Conservation (phyloP, 73 alveolate species). For the Blepharisma japonicum region DNA sequence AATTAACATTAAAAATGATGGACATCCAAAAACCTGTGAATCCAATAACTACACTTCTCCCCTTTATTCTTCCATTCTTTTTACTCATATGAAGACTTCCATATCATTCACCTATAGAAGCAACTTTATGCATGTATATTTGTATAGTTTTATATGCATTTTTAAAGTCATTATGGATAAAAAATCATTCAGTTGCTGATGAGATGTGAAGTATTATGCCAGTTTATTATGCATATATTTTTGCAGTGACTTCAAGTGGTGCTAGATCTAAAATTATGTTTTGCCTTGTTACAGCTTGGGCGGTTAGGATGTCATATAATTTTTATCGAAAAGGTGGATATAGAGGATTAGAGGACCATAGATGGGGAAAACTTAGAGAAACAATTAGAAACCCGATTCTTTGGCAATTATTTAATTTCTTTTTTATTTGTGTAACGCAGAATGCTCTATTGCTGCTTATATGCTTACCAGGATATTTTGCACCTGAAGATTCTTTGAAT, state of each 20-base stretch:
- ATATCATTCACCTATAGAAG: too few relatives aligned
- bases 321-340: conserved; percentile 32
- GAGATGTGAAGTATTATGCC: conserved; percentile 30
- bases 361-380: conserved; percentile 30
- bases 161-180: not conserved
- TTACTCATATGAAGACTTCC: too few relatives aligned
- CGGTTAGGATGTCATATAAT: conserved; percentile 1
- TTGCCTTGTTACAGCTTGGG: conserved; percentile 3
- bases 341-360: conserved; percentile 28
- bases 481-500: not conserved
- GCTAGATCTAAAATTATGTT: conserved; percentile 22
- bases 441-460: not conserved
- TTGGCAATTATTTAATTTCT: conserved; percentile 20
- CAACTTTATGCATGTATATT: too few relatives aligned
- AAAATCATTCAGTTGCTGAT: conserved; percentile 3
- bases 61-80: too few relatives aligned
- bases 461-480: not conserved
- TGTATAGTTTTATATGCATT: not conserved
- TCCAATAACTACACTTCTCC: too few relatives aligned
- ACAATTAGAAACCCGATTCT: not conserved
- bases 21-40: too few relatives aligned
- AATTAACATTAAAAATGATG: too few relatives aligned
- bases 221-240: not conserved
- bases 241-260: not conserved
- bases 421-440: conserved; percentile 10